A percentile compares a stretch with the other conserved stretches of the same genome.
These are phyloP conservation scores for Dryas integrifolia DNA, from an alignment of 331 rosid species.

Conservation along the genomic window DNA sequence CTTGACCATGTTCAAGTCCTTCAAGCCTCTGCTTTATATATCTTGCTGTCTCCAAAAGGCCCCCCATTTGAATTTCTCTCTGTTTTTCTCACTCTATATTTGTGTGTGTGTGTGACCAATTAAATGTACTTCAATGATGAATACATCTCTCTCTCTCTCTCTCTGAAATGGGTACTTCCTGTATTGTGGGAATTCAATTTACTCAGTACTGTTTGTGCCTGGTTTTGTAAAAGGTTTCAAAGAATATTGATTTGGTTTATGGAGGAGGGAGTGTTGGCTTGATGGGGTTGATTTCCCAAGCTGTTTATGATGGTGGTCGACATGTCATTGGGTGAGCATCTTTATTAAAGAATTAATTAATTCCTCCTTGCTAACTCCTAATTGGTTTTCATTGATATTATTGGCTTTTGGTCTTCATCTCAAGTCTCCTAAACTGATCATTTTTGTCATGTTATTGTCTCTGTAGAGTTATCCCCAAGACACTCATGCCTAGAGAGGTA, in stretches of 20 bases:
- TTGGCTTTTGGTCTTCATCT: constrained; percentile 17
- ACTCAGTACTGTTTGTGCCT: background rate
- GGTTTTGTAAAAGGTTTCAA: constrained; percentile 56
- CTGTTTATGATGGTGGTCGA: constrained; percentile 84
- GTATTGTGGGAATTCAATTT: background rate
- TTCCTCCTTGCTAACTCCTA: background rate
- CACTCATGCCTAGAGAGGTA: constrained; percentile 99
- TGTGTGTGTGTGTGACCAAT: too few species aligned
- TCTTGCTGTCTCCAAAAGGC: background rate
- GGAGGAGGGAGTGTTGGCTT: constrained; percentile 99
- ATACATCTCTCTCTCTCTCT: background rate
- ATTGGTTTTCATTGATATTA: background rate
- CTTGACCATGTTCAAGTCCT: background rate
- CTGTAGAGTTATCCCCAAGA: constrained; percentile 90
- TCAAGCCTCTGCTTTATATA: background rate
- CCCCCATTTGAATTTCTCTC: background rate
- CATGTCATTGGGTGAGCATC: constrained; percentile 87
- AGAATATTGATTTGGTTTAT: constrained; percentile 90
- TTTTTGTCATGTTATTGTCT: constrained; percentile 43
- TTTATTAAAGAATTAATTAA: background rate
- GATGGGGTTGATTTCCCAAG: constrained; percentile 94
- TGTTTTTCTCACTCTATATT: background rate
- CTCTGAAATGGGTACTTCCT: constrained; percentile 1
- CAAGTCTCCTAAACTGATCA: constrained; percentile 12
- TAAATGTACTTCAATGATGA: background rate